Conservation (phyloP, 2,329 filamentous ascomycete species). For the Alternaria longipes region DNA sequence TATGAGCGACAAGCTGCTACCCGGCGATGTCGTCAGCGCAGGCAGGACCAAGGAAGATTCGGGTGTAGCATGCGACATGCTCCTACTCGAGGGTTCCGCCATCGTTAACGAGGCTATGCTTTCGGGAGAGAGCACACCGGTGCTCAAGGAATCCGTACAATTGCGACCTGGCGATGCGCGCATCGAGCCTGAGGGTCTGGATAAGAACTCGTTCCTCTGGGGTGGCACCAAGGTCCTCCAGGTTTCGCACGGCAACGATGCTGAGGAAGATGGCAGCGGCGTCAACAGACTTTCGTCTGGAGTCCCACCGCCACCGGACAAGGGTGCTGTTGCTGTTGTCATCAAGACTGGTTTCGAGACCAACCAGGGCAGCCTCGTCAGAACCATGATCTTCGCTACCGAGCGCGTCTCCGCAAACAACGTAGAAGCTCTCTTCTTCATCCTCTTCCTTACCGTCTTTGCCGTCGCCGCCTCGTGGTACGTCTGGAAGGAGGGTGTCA, state of each 20-base stretch:
- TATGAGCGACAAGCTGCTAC: constrained; percentile 88
- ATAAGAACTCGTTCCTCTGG: constrained; percentile 97
- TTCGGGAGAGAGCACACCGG: constrained; percentile 95
- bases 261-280: constrained; percentile 68
- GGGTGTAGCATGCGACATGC: constrained; percentile 96
- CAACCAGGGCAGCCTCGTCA: constrained; percentile 94
- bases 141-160: constrained; percentile 95
- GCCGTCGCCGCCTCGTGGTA: constrained; percentile 98
- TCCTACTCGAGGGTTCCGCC: constrained; percentile 90
- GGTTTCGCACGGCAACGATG: constrained; percentile 84
- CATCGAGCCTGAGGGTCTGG: constrained; percentile 88
- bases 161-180: constrained; percentile 81
- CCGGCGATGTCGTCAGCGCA: constrained; percentile 92
- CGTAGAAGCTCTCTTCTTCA: constrained; percentile 94
- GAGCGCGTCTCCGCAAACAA: constrained; percentile 99
- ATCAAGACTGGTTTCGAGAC: constrained; percentile 99
- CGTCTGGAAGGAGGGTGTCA: constrained; percentile 96
- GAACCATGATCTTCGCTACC: constrained; percentile 99
- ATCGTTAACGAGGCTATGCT: constrained; percentile 99
- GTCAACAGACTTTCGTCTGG: constrained; percentile 76
- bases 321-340: constrained; percentile 91
- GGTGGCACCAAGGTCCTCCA: constrained; percentile 98
- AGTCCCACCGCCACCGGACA: constrained; percentile 85
- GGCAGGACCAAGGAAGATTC: constrained; percentile 95
- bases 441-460: constrained; percentile 94